phyloP scores from a whole-genome alignment of 352 stramenopile species.

The Globisporangium lucens region DNA sequence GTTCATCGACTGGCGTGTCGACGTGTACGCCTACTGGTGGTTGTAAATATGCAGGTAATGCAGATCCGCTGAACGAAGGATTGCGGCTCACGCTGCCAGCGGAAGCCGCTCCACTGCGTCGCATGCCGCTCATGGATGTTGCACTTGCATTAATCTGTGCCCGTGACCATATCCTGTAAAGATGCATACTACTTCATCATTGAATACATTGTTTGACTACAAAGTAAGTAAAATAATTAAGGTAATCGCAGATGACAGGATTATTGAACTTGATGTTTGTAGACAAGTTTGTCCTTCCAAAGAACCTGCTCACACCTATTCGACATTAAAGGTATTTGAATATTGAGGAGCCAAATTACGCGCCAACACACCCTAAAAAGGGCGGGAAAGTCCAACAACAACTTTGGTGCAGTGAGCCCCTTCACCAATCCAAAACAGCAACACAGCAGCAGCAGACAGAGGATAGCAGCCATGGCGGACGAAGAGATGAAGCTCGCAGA shows the following conservation, averaged over 20 bases:
- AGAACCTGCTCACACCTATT: neutral
- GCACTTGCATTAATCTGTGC: neutral
- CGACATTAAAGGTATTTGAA: no score
- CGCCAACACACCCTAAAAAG: neutral
- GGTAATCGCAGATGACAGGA: neutral
- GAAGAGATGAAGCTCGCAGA: slow-evolving; percentile 53
- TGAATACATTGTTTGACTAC: no score
- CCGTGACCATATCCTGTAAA: neutral
- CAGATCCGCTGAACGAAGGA: neutral
- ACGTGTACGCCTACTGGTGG: neutral
- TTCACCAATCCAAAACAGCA: slow-evolving; percentile 1
- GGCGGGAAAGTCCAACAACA: slow-evolving; percentile 1
- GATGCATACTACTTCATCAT: neutral
- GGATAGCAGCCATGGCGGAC: slow-evolving; percentile 1
- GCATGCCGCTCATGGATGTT: neutral
- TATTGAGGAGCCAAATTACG: neutral
- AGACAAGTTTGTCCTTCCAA: neutral
- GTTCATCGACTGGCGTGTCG: neutral
- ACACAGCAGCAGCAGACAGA: neutral
- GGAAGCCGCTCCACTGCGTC: neutral
- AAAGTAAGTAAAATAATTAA: neutral
- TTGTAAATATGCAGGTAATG: neutral
- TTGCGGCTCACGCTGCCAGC: neutral
- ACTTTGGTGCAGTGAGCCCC: neutral
- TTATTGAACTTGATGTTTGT: neutral